These are phyloP conservation scores for Colletotrichum lini DNA, from an alignment of 2,329 filamentous ascomycete genomes.

Conservation along the genomic window DNA sequence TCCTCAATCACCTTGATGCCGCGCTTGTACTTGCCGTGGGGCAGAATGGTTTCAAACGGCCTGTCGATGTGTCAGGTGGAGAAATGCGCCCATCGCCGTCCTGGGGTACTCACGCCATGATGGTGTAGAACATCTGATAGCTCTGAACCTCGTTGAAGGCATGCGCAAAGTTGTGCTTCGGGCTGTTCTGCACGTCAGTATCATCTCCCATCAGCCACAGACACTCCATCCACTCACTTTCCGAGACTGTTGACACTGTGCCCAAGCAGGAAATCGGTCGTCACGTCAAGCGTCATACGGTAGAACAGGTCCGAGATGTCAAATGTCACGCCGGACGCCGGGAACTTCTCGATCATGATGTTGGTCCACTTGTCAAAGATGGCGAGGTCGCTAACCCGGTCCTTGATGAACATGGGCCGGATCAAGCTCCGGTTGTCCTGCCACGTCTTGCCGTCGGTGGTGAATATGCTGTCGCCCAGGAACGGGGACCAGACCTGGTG, in stretches of 20 bases:
- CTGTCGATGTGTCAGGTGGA: slow-evolving; percentile 52
- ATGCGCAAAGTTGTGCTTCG: slow-evolving; percentile 73
- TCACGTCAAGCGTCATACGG: slow-evolving; percentile 75
- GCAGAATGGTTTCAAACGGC: slow-evolving; percentile 71
- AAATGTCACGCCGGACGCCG: slow-evolving; percentile 66
- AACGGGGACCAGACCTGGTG: slow-evolving; percentile 61
- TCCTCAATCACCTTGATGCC: slow-evolving; percentile 76
- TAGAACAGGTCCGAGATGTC: slow-evolving; percentile 76
- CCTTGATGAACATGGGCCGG: slow-evolving; percentile 66
- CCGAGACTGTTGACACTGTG: slow-evolving; percentile 64
- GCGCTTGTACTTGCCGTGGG: slow-evolving; percentile 71
- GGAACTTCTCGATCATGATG: slow-evolving; percentile 71
- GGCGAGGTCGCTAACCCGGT: slow-evolving; percentile 63
- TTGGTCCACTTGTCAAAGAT: slow-evolving; percentile 74
- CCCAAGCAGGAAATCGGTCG: slow-evolving; percentile 78
- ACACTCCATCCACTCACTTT: slow-evolving; percentile 48
- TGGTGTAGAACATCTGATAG: slow-evolving; percentile 74
- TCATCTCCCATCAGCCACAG: not conserved
- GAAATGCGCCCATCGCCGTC: not conserved
- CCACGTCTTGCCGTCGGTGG: slow-evolving; percentile 67
- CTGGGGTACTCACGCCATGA: slow-evolving; percentile 52
- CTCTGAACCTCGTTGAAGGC: slow-evolving; percentile 80
- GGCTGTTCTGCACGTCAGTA: slow-evolving; percentile 54
- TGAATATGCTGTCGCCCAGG: slow-evolving; percentile 71
- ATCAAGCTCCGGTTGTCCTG: slow-evolving; percentile 67